phyloP scores from a whole-genome alignment of 2,329 filamentous ascomycete genomes.

The Botrytis pseudocinerea region DNA sequence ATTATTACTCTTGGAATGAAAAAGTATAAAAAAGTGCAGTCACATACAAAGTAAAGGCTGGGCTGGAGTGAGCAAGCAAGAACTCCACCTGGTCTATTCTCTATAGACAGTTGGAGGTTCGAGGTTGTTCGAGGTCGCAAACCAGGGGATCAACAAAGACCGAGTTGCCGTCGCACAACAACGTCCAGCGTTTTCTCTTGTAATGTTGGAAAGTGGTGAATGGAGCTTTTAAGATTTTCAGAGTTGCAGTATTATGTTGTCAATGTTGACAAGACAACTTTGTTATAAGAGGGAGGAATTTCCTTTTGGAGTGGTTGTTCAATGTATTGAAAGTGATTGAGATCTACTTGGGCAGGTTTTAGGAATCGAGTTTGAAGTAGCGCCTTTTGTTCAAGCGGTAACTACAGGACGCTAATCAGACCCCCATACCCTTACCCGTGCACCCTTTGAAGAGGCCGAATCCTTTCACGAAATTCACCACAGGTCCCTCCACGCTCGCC shows the following conservation, averaged over 20 bases:
- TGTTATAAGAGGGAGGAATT: background rate
- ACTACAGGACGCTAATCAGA: background rate
- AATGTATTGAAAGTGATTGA: conserved; percentile 8
- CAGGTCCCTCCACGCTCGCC: background rate
- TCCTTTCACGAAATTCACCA: conserved; percentile 9
- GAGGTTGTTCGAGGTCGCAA: conserved; percentile 12
- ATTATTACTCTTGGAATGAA: background rate
- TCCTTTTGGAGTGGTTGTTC: conserved; percentile 3
- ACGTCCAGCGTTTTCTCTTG: conserved; percentile 16
- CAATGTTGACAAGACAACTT: background rate
- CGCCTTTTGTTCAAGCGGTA: conserved; percentile 18
- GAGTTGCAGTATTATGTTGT: conserved; percentile 4
- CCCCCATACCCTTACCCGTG: background rate
- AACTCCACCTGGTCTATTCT: conserved; percentile 11
- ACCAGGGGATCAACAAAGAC: conserved; percentile 1
- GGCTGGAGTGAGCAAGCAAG: background rate
- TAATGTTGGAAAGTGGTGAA: background rate
- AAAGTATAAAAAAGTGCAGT: background rate
- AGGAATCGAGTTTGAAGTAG: conserved; percentile 18
- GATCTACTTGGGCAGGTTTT: background rate
- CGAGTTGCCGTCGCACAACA: conserved; percentile 10
- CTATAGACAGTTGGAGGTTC: background rate
- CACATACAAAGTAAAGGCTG: conserved; percentile 21
- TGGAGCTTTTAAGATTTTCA: background rate
- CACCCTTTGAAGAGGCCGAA: background rate